A percentile compares a stretch with the other conserved stretches of the same genome.
Evolutionary conservation across 495 filamentous ascomycete genomes (phyloP).

Genomic region (Penicillium mononematosum): DNA sequence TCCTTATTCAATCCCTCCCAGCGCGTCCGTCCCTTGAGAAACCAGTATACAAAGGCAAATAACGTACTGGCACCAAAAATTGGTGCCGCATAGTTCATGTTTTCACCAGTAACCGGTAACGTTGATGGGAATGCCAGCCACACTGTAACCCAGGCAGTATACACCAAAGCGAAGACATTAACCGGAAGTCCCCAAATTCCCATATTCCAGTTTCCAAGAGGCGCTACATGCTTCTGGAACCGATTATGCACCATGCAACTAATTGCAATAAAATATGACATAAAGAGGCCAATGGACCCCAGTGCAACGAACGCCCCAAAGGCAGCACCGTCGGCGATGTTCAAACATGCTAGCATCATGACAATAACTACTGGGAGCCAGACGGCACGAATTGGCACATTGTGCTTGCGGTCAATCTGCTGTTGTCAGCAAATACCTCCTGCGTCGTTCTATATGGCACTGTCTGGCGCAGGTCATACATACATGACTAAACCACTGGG

Average conservation of each 20-base stretch:
- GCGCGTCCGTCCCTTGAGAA: conserved; percentile 18
- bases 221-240: conserved; percentile 12
- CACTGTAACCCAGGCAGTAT: conserved; percentile 23
- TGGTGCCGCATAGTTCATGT: conserved; percentile 30
- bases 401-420: conserved; percentile 31
- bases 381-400: conserved; percentile 44
- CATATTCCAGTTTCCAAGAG: conserved; percentile 23
- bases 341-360: conserved; percentile 52
- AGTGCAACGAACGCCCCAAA: conserved; percentile 55
- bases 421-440: neutral
- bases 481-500: conserved; percentile 41
- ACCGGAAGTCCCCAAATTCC: conserved; percentile 24
- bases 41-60: conserved; percentile 27
- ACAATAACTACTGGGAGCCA: conserved; percentile 48
- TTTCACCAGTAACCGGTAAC: conserved; percentile 25
- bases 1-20: conserved; percentile 27
- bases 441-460: neutral
- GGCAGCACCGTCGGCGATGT: conserved; percentile 52
- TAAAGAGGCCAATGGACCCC: conserved; percentile 38
- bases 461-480: conserved; percentile 2
- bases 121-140: conserved; percentile 27
- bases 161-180: conserved; percentile 27
- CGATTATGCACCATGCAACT: conserved; percentile 38
- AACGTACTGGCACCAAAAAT: conserved; percentile 25
- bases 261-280: conserved; percentile 43